These are phyloP conservation scores for Boletus semigastroideus DNA, from an alignment of 1,284 basidiomycete species.

Conservation along the genomic window DNA sequence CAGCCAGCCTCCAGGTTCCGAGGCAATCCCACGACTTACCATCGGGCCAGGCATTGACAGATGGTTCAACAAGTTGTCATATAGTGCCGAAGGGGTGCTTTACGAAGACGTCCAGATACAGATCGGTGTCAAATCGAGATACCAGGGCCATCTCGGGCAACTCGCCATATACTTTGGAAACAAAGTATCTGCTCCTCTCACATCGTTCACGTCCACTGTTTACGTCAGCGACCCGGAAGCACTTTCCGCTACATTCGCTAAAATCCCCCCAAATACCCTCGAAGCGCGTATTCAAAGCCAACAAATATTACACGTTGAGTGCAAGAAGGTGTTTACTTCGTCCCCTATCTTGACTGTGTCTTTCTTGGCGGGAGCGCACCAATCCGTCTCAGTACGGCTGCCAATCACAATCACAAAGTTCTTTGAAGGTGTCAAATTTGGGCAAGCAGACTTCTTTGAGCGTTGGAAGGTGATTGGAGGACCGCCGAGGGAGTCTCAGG, in stretches of 20 bases:
- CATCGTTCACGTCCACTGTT: slow-evolving; percentile 85
- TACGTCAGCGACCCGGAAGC: slow-evolving; percentile 74
- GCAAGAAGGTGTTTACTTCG: slow-evolving; percentile 81
- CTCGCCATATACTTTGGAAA: slow-evolving; percentile 95
- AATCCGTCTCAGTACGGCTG: slow-evolving; percentile 80
- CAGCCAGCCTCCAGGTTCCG: slow-evolving; percentile 22
- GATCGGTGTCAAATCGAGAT: slow-evolving; percentile 95
- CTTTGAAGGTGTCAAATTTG: slow-evolving; percentile 88
- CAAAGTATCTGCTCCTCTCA: slow-evolving; percentile 85
- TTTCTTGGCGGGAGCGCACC: slow-evolving; percentile 90
- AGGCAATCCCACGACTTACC: slow-evolving; percentile 52
- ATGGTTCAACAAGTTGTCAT: slow-evolving; percentile 88
- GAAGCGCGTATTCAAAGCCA: slow-evolving; percentile 86
- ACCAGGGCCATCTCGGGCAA: slow-evolving; percentile 89
- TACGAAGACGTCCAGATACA: slow-evolving; percentile 97
- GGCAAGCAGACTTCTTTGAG: slow-evolving; percentile 89
- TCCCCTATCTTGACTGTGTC: slow-evolving; percentile 87
- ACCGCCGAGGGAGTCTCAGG: slow-evolving; percentile 88
- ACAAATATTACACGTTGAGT: slow-evolving; percentile 92
- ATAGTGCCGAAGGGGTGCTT: slow-evolving; percentile 83
- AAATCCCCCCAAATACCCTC: slow-evolving; percentile 83
- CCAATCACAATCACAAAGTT: slow-evolving; percentile 92
- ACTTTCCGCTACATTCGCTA: slow-evolving; percentile 80
- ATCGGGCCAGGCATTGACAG: slow-evolving; percentile 75
- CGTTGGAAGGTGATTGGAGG: slow-evolving; percentile 98